phyloP scores from a whole-genome alignment of 371 early-diverging fungal genomes.

The Sanchytrium tribonematis region DNA sequence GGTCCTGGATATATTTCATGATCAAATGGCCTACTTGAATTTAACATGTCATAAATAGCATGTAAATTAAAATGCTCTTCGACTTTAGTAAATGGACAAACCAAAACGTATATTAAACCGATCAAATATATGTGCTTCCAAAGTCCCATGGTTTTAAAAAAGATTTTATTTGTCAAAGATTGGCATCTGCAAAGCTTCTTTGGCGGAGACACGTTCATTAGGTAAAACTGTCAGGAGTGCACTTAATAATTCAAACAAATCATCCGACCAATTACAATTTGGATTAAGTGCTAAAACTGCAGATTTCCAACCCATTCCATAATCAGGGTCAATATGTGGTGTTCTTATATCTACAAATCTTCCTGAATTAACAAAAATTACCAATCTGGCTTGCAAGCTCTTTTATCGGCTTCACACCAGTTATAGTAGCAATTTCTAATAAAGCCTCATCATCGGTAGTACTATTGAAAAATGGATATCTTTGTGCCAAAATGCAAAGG shows the following conservation, averaged over 20 bases:
- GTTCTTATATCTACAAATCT: background rate
- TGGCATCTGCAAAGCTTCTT: background rate
- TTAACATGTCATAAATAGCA: slow-evolving; percentile 56
- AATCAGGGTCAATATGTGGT: background rate
- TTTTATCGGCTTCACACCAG: slow-evolving; percentile 54
- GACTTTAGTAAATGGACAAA: slow-evolving; percentile 57
- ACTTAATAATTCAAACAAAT: background rate
- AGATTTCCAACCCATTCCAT: background rate
- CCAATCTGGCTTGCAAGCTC: slow-evolving; percentile 7
- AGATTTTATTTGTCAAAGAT: background rate
- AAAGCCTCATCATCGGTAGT: slow-evolving; percentile 65
- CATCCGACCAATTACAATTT: background rate
- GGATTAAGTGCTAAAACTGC: background rate
- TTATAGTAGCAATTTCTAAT: slow-evolving; percentile 62
- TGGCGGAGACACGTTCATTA: background rate
- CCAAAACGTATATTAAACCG: background rate
- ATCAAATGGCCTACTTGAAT: slow-evolving; percentile 20
- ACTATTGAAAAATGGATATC: slow-evolving; percentile 80
- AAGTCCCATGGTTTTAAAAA: too few relatives aligned
- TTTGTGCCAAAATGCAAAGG: slow-evolving; percentile 40
- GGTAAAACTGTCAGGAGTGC: background rate
- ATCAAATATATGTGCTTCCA: too few relatives aligned
- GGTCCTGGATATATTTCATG: slow-evolving; percentile 68
- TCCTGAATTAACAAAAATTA: background rate
- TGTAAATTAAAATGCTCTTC: slow-evolving; percentile 85